Evolutionary conservation across 163 green algal genomes (phyloP), one percentile per base, ranked within the genome.

Genomic region (Chlamydomonas reinhardtii): DNA sequence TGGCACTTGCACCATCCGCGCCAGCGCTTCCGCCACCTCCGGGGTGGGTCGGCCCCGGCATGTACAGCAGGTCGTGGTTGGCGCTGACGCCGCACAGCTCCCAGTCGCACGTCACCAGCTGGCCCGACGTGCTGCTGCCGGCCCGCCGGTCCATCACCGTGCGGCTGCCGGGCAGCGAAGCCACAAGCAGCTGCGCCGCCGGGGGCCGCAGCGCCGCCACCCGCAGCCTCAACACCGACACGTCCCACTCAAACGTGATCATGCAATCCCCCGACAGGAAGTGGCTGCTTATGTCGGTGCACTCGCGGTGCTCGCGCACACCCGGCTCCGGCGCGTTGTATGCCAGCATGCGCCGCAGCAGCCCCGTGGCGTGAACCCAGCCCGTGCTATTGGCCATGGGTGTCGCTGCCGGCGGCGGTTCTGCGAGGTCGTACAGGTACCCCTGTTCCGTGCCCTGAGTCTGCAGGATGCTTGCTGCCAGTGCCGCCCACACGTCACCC

Each of bases 161-260:
- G 27, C 64, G 64, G 64, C 64, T 71, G 64, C 64, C 64, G 29
- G 64, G 64, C 27, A 71, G 64, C 64, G 64, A n/a, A 0, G 64
- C 64, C 5, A 35, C 64, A 0, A 3, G 15, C 4, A 66, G 61
- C 61, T 56, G 48, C 48, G 14, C 48, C 6, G 11, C 48, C 9
- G 48, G 48, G 6, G 48, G 48, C 48, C 48, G 48, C 48, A 56
- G 48, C 48, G 48, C 48, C 48, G 48, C 48, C 9, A 19, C 14
- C 9, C 48, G 48, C 11, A 56, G 48, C 48, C 19, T 56, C 48
- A 56, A 9, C 14, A 56, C 48, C 48, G 48, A 56, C 48, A 56
- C 48, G 48, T 78, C 73, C 73, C 73, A 78, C 2, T 78, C 73
- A 9, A 78, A 52, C 12, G 73, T 78, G 17, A 66, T 16, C 73